Conservation (phyloP, 257 asterid genomes). For the Paulownia fortunei region DNA sequence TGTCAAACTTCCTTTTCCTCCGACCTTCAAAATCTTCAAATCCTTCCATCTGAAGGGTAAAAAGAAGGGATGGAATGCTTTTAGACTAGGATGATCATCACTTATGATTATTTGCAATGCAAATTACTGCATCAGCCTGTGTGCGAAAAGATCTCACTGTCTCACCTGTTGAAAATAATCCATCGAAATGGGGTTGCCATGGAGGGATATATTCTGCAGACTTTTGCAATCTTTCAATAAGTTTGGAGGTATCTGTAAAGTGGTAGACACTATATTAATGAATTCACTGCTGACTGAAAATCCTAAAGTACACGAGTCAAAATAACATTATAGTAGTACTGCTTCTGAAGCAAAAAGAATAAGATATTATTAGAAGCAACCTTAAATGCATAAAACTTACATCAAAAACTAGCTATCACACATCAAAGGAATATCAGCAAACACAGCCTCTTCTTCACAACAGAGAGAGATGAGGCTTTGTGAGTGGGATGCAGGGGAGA, state of each 20-base stretch:
- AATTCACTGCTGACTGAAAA: slow-evolving; percentile 22
- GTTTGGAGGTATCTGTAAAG: slow-evolving; percentile 74
- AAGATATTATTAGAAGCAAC: not conserved
- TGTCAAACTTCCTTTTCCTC: slow-evolving; percentile 89
- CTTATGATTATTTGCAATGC: not conserved
- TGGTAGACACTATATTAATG: slow-evolving; percentile 7
- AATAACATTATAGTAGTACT: not conserved
- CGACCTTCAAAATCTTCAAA: slow-evolving; percentile 84
- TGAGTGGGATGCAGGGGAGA: not conserved
- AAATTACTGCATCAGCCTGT: not conserved
- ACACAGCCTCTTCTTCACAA: slow-evolving; percentile 5
- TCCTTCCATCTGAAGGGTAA: slow-evolving; percentile 75
- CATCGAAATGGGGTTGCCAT: slow-evolving; percentile 93
- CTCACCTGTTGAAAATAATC: slow-evolving; percentile 86
- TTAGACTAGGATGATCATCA: slow-evolving; percentile 13
- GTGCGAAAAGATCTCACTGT: not conserved
- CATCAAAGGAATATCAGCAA: not conserved
- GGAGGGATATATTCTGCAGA: slow-evolving; percentile 85
- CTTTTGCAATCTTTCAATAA: slow-evolving; percentile 82
- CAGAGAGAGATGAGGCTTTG: slow-evolving; percentile 1
- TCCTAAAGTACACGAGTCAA: slow-evolving; percentile 14
- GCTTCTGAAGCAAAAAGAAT: not conserved
- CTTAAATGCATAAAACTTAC: not conserved
- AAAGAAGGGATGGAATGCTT: not conserved
- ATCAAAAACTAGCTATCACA: slow-evolving; percentile 2